These are phyloP conservation scores for Epipyxis sp. DNA, from an alignment of 108 stramenopile genomes.

Conservation along the genomic window DNA sequence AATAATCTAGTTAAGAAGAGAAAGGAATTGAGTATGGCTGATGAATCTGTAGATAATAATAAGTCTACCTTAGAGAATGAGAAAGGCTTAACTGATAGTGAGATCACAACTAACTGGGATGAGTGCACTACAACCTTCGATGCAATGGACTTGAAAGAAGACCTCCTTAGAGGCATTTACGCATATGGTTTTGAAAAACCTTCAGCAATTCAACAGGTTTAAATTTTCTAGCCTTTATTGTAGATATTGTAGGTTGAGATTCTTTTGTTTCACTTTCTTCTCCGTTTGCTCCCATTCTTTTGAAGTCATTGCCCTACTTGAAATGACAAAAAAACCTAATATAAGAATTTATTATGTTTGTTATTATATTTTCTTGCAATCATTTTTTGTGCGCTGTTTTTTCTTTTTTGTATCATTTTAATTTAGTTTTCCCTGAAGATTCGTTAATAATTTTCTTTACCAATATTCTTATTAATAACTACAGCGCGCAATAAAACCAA, in stretches of 20 bases:
- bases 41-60: not conserved
- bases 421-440: no score
- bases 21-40: not conserved
- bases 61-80: not conserved
- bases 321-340: no score
- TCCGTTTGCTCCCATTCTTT: no score
- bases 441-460: not conserved
- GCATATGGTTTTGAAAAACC: conserved; percentile 70
- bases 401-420: no score
- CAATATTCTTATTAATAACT: not conserved
- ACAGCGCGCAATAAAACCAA: conserved; percentile 55
- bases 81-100: not conserved
- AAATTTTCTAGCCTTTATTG: not conserved
- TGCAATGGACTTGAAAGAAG: conserved; percentile 62
- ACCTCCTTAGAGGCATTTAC: conserved; percentile 66
- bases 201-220: conserved; percentile 63
- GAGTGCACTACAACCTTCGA: conserved; percentile 60
- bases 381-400: no score
- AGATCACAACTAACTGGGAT: conserved; percentile 37
- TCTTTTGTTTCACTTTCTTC: not conserved
- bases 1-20: no score
- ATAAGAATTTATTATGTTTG: no score
- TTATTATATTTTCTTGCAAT: no score
- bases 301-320: no score
- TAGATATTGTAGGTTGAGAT: conserved; percentile 34